phyloP scores from a whole-genome alignment of 2,329 filamentous ascomycete species.

The Myriosclerotinia scirpicola region DNA sequence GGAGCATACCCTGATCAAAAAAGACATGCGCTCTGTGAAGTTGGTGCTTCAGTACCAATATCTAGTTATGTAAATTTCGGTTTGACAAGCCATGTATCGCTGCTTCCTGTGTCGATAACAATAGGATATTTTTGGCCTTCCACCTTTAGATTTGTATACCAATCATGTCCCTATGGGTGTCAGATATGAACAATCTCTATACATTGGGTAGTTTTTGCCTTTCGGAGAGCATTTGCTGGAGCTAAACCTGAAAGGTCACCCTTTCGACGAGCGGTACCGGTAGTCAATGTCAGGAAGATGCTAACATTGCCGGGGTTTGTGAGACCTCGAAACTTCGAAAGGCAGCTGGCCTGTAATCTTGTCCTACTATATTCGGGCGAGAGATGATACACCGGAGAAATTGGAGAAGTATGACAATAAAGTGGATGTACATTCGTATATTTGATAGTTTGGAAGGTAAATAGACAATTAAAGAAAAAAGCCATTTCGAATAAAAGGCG shows the following conservation, averaged over 20 bases:
- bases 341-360: slow-evolving; percentile 8
- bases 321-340: neutral
- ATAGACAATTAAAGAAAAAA: neutral
- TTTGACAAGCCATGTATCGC: slow-evolving; percentile 48
- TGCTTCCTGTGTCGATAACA: slow-evolving; percentile 50
- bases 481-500: neutral
- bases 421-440: neutral
- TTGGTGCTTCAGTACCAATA: slow-evolving; percentile 22
- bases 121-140: slow-evolving; percentile 20
- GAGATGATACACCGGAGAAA: neutral
- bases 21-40: slow-evolving; percentile 23
- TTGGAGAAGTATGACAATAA: neutral
- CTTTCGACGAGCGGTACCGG: neutral
- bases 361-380: neutral
- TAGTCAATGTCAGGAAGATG: neutral
- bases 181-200: neutral
- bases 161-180: slow-evolving; percentile 6
- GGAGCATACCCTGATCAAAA: slow-evolving; percentile 30
- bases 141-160: slow-evolving; percentile 21
- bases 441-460: neutral
- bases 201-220: neutral
- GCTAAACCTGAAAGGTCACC: neutral
- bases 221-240: neutral
- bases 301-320: neutral
- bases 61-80: slow-evolving; percentile 42